Percentiles rank a stretch among this genome's conserved stretches.
Evolutionary conservation across 805 yeast genomes (phyloP).

Genomic region (Zygosaccharomyces rouxii): DNA sequence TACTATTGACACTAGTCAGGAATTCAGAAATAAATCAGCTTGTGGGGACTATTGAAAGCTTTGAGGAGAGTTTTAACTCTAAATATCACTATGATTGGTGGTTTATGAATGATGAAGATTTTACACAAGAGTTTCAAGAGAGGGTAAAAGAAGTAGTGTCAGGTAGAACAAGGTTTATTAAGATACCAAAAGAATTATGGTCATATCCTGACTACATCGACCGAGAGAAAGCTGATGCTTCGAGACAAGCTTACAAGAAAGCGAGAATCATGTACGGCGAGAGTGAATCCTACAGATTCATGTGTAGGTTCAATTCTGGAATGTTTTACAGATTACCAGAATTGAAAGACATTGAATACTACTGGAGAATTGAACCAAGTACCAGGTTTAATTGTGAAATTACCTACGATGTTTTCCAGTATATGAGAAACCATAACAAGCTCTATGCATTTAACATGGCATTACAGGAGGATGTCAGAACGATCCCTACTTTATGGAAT

Average conservation of each 20-base stretch:
- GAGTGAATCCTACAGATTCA: conserved; percentile 77
- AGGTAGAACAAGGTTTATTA: conserved; percentile 68
- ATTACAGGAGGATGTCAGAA: conserved; percentile 70
- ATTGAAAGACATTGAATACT: conserved; percentile 72
- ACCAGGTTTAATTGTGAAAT: conserved; percentile 86
- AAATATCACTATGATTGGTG: conserved; percentile 94
- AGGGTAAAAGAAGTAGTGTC: conserved; percentile 50
- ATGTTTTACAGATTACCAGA: conserved; percentile 73
- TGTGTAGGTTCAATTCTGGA: conserved; percentile 91
- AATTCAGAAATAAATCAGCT: conserved; percentile 77
- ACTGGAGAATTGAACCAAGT: conserved; percentile 95
- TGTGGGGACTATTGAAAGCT: conserved; percentile 58
- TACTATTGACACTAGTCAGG: conserved; percentile 76
- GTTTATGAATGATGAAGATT: conserved; percentile 79
- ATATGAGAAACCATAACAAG: conserved; percentile 66
- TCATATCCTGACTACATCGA: conserved; percentile 46
- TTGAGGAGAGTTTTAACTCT: conserved; percentile 87
- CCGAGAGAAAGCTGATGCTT: conserved; percentile 45
- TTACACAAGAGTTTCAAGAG: conserved; percentile 59
- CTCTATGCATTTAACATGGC: conserved; percentile 82
- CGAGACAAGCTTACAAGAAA: conserved; percentile 76
- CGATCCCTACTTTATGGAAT: conserved; percentile 77
- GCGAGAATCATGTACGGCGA: conserved; percentile 75
- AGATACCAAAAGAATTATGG: conserved; percentile 60
- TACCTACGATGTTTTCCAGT: conserved; percentile 84